Base-by-base conservation (phyloP, 2,329 filamentous ascomycete genomes). In the Pseudocercospora crystallina region DNA sequence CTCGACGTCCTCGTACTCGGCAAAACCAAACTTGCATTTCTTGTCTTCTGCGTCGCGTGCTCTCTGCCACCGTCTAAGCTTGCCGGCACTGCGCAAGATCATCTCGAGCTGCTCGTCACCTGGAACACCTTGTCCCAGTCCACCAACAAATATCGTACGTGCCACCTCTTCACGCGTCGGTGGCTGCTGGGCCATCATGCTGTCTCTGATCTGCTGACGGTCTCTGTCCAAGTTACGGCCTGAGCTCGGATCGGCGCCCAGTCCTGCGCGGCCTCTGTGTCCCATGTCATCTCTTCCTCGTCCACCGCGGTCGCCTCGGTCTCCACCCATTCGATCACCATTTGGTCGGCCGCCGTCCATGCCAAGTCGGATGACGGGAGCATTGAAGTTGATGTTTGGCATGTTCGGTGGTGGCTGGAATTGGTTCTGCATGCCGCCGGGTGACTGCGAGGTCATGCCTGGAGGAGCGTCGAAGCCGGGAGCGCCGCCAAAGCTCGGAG, bases 371-470 rank as follows among this genome's bases (percentile, higher is more conserved):
- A 99, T 97, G 53, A 97, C 90, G 49, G 92, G 91, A 32, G 94
- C 94, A 65, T 89, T 95, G 77, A 97, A 96, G 76, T 99, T 96
- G 77, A 99, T 96, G 70, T 95, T 95, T 44, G 92, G 90, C 80
- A 96, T 89, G 68, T 94, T 96, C 43, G 88, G 78, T 8, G 92
- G 91, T 42, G 90, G 84, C 76, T 95, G 89, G 73, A 96, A 96
- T 71, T 84, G 89, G 52, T 85, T 77, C 56, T 89, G 90, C 58
- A 95, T 84, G 65, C 83, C 85, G 75, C 85, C 88, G 75, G 87
- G 81, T 76, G 79, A 78, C 71, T 82, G 88, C 66, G 83, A 78
- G 68, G 87, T 85, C 72, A 92, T 82, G 71, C 88, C 89, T 52
- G 87, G 87, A 59, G 87, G 84, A 66, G 85, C 83, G 69, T 81